phyloP scores from a whole-genome alignment of 2,329 filamentous ascomycete genomes.

The Penicillium olsonii region DNA sequence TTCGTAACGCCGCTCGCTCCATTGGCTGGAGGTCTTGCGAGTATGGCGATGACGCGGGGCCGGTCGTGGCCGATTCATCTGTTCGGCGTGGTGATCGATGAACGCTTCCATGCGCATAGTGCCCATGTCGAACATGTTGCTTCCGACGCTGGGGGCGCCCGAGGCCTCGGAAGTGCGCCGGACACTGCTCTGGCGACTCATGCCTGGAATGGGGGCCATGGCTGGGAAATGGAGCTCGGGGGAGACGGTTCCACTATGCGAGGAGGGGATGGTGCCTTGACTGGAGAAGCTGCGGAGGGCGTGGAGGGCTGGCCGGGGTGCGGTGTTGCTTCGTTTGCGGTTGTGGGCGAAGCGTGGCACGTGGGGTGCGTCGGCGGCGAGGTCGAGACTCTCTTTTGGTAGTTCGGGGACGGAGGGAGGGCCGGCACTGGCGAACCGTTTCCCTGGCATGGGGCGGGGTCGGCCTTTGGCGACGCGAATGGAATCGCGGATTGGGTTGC shows the following conservation, averaged over 20 bases:
- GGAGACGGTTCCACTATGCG: constrained; percentile 57
- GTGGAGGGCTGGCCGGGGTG: constrained; percentile 62
- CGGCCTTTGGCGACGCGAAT: constrained; percentile 84
- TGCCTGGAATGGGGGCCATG: constrained; percentile 26
- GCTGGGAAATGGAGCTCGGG: constrained; percentile 57
- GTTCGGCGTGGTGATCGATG: constrained; percentile 58
- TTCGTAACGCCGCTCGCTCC: constrained; percentile 35
- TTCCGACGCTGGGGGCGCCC: constrained; percentile 45
- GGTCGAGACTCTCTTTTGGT: constrained; percentile 28
- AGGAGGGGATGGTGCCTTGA: constrained; percentile 40
- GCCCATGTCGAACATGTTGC: constrained; percentile 81
- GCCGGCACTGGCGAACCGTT: constrained; percentile 37
- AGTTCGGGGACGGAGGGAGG: constrained; percentile 38
- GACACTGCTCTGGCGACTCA: constrained; percentile 45
- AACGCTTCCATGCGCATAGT: constrained; percentile 98
- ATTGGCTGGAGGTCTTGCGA: constrained; percentile 35
- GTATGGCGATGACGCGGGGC: constrained; percentile 25
- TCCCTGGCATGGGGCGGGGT: constrained; percentile 46
- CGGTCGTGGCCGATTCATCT: constrained; percentile 31
- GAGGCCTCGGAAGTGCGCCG: constrained; percentile 55
- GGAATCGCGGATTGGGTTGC: constrained; percentile 76
- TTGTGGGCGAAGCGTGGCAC: constrained; percentile 65
- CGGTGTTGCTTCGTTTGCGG: constrained; percentile 87
- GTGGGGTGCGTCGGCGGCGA: constrained; percentile 52
- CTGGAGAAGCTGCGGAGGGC: constrained; percentile 75